Evolutionary conservation across 176 grass and related monocot species (phyloP).

Genomic region (Musa troglodytarum): DNA sequence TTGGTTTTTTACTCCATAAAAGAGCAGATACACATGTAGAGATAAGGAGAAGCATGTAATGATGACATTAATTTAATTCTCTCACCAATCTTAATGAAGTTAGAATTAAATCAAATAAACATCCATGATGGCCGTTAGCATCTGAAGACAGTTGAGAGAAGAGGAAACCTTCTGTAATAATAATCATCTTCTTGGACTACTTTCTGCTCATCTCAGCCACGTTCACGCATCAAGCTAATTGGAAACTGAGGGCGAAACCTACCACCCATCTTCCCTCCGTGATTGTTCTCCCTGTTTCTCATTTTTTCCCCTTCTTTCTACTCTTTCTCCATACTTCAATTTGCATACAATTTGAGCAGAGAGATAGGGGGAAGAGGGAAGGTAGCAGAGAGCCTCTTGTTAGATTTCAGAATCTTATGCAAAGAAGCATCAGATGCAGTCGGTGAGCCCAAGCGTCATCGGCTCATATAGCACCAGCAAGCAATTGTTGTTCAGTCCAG

Average conservation of each 20-base stretch:
- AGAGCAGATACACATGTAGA: neutral
- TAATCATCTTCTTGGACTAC: neutral
- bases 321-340: neutral
- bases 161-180: constrained; percentile 5
- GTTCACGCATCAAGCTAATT: neutral
- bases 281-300: neutral
- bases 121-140: constrained; percentile 7
- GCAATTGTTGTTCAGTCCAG: neutral
- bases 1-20: no score
- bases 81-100: neutral
- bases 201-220: neutral
- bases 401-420: neutral
- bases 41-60: neutral
- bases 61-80: constrained; percentile 11
- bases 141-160: constrained; percentile 8
- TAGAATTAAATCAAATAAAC: constrained; percentile 1
- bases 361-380: neutral
- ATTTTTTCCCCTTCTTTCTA: neutral
- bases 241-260: no score
- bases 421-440: neutral
- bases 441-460: neutral
- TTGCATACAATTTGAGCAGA: neutral
- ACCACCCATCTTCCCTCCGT: neutral
- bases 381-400: neutral
- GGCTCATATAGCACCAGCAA: no score